These are phyloP conservation scores for Xylariaceae sp. DNA, from an alignment of 2,329 filamentous ascomycete species.

Conservation along the genomic window DNA sequence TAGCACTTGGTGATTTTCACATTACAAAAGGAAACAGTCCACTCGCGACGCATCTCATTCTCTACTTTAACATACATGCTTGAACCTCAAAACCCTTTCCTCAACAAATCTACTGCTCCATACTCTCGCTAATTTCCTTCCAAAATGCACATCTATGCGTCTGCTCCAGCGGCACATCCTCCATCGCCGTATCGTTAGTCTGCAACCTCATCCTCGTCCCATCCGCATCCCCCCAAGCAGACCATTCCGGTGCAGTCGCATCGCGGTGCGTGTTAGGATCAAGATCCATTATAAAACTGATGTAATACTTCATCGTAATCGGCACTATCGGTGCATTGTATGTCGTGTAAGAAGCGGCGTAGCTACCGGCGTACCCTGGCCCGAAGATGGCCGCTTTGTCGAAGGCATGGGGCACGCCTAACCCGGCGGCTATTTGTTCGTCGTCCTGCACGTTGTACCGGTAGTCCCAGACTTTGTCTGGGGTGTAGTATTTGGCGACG, in stretches of 20 bases:
- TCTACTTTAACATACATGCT: too few species aligned
- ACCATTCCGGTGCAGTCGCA: conserved; percentile 40
- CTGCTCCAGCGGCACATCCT: conserved; percentile 35
- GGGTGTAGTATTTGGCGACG: conserved; percentile 19
- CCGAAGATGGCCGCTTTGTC: conserved; percentile 50
- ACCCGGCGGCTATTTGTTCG: conserved; percentile 34
- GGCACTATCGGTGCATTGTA: conserved; percentile 47
- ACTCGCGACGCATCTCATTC: too few species aligned
- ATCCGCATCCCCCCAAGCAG: conserved; percentile 31
- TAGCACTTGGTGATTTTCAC: too few species aligned
- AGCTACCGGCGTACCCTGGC: conserved; percentile 35
- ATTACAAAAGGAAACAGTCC: too few species aligned
- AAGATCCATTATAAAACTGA: conserved; percentile 46
- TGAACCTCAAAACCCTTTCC: too few species aligned
- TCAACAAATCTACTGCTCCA: conserved; percentile 29
- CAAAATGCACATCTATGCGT: conserved; percentile 41
- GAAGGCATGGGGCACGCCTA: conserved; percentile 49
- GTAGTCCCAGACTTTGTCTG: conserved; percentile 41
- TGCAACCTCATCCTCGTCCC: conserved; percentile 39
- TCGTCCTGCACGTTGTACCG: conserved; percentile 48
- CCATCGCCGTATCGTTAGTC: conserved; percentile 39
- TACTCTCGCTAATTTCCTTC: conserved; percentile 35
- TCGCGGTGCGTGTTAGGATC: conserved; percentile 42
- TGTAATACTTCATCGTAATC: conserved; percentile 48
- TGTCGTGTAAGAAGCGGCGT: conserved; percentile 30